phyloP scores from a whole-genome alignment of 179 eudicot genomes.

The Spinacia oleracea region DNA sequence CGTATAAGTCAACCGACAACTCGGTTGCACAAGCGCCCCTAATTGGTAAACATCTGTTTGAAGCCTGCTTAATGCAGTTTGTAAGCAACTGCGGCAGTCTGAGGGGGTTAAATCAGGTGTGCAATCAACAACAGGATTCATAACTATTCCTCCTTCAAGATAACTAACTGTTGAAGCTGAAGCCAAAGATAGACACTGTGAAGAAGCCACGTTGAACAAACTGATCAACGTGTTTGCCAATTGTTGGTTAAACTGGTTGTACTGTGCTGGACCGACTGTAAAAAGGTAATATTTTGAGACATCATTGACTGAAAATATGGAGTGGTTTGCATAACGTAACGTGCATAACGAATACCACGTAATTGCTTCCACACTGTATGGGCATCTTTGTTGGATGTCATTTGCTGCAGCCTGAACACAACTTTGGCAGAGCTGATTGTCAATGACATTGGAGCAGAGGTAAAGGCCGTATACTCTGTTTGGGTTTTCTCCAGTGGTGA shows the following conservation, averaged over 20 bases:
- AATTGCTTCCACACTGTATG: constrained; percentile 11
- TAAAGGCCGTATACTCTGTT: constrained; percentile 24
- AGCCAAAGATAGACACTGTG: background rate
- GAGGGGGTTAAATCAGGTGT: constrained; percentile 12
- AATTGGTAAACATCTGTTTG: background rate
- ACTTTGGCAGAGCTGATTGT: constrained; percentile 13
- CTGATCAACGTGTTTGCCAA: background rate
- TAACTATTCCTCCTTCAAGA: background rate
- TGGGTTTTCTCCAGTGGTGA: background rate
- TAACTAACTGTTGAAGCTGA: background rate
- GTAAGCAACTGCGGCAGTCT: constrained; percentile 16
- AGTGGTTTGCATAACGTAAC: constrained; percentile 32
- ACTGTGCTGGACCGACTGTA: background rate
- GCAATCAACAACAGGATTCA: background rate
- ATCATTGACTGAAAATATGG: constrained; percentile 21
- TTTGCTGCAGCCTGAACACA: constrained; percentile 18
- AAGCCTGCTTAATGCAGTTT: background rate
- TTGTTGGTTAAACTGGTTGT: constrained; percentile 1
- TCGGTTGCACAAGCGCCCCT: constrained; percentile 12
- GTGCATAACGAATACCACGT: constrained; percentile 27
- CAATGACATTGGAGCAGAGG: constrained; percentile 1
- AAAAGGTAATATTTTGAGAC: background rate
- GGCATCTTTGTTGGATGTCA: background rate
- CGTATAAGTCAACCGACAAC: background rate
- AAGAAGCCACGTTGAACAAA: constrained; percentile 3